Base-by-base conservation (phyloP, 495 filamentous ascomycete genomes). In the Hypoxylon crocopeplum region DNA sequence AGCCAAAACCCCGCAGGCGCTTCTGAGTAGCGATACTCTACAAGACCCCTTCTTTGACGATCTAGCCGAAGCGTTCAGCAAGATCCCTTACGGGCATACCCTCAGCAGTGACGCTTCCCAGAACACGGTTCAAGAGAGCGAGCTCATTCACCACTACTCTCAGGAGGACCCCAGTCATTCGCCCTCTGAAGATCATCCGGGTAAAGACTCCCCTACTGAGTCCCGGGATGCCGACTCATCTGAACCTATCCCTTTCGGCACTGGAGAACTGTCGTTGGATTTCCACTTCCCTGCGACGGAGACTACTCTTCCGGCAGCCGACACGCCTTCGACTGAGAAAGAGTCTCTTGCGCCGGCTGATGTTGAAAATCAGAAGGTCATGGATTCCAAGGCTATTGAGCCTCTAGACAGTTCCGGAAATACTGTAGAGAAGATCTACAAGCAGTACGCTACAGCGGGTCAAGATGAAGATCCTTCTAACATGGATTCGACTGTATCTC, bases 381-480 rank as follows among this genome's bases (percentile, higher is more conserved):
- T 32, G 17, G 30, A 21, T 3, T 34, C 55, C 29, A 59, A 51
- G 10, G 11, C 38, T 13, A 4, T 11, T 20, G 34, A 47, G 40
- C 27, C 11, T 44, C 39, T 38, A 32, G 49, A 44, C 45, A 59
- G 33, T 13, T 69, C 68, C 17, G 65, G 39, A 20, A 71, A 59
- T 32, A 71, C 71, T 0, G 63, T 73, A 11, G 69, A 69, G 21
- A 61, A 66, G 33, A 73, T 73, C 6, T 55, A 69, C 32, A 57
- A 64, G 1, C 66, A 71, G 34, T 72, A 73, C 34, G 27, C 60
- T 6, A 36, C 53, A 0, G 47, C 39, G 15, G 41, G 44, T 5
- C 21, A 39, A 17, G 22, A 32, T 19, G 42, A 52, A 3, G 38
- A 41, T 1, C 17, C 56, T 10, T 17, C 69, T 17, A 10, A 29